Evolutionary conservation across 805 yeast species (phyloP).

Genomic region (Kluyveromyces aestuarii): DNA sequence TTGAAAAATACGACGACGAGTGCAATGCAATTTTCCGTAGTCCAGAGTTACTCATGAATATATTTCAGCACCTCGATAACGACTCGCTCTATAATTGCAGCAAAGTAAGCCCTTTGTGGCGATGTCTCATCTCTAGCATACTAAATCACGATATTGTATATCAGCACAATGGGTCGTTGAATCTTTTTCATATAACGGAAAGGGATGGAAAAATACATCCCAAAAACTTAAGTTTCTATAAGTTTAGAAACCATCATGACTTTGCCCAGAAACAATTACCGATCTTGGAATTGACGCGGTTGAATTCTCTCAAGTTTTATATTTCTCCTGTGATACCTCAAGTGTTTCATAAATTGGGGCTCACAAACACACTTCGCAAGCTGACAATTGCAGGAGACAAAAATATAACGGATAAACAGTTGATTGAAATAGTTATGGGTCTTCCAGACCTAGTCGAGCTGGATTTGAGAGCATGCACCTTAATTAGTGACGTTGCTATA

Average conservation of each 20-base stretch:
- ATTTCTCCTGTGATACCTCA: constrained; percentile 73
- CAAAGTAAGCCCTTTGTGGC: background rate
- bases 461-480: constrained; percentile 80
- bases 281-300: constrained; percentile 34
- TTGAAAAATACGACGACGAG: background rate
- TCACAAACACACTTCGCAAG: constrained; percentile 30
- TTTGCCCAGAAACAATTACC: constrained; percentile 37
- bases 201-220: background rate
- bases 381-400: constrained; percentile 63
- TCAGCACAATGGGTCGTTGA: background rate
- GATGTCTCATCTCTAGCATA: background rate
- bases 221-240: background rate
- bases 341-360: constrained; percentile 35
- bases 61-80: constrained; percentile 52
- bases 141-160: background rate
- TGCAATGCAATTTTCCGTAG: constrained; percentile 47
- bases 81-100: constrained; percentile 25
- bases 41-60: constrained; percentile 65
- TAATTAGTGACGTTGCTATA: constrained; percentile 66
- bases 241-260: background rate
- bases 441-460: constrained; percentile 55
- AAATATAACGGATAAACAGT: constrained; percentile 48
- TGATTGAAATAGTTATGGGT: constrained; percentile 40
- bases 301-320: constrained; percentile 46
- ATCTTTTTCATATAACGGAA: background rate